A percentile compares a stretch with the other conserved stretches of the same genome.
Evolutionary conservation across 805 yeast genomes (phyloP).

Genomic region (Candida saitoana): DNA sequence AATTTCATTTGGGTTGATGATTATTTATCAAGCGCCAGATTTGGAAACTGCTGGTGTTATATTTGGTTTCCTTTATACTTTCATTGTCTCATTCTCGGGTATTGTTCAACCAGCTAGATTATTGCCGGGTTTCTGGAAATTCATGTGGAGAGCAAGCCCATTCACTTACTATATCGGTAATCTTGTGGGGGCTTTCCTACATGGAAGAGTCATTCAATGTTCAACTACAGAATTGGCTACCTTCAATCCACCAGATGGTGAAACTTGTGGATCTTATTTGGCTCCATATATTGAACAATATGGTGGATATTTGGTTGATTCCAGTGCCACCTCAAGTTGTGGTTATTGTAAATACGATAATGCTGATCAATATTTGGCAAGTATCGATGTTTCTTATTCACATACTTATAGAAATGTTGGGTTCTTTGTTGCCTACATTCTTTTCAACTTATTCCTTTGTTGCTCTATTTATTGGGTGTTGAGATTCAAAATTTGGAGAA

Average conservation of each 20-base stretch:
- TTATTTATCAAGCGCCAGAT: conserved; percentile 55
- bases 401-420: conserved; percentile 68
- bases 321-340: conserved; percentile 46
- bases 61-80: conserved; percentile 51
- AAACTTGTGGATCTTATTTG: conserved; percentile 61
- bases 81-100: conserved; percentile 65
- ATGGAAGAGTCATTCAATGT: conserved; percentile 46
- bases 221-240: conserved; percentile 22
- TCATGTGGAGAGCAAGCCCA: conserved; percentile 74
- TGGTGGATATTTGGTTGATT: conserved; percentile 58
- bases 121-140: conserved; percentile 83
- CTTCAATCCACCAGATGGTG: conserved; percentile 46
- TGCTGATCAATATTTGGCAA: conserved; percentile 46
- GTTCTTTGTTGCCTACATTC: conserved; percentile 52
- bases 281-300: conserved; percentile 33
- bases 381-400: conserved; percentile 41
- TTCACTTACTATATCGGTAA: conserved; percentile 66
- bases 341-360: conserved; percentile 44
- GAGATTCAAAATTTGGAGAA: conserved; percentile 13
- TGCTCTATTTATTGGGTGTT: conserved; percentile 29
- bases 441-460: conserved; percentile 48
- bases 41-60: conserved; percentile 64
- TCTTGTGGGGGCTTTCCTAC: conserved; percentile 42
- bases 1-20: conserved; percentile 32
- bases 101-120: conserved; percentile 52